Conservation (phyloP, 2,329 filamentous ascomycete species). For the Aspergillus sp. region DNA sequence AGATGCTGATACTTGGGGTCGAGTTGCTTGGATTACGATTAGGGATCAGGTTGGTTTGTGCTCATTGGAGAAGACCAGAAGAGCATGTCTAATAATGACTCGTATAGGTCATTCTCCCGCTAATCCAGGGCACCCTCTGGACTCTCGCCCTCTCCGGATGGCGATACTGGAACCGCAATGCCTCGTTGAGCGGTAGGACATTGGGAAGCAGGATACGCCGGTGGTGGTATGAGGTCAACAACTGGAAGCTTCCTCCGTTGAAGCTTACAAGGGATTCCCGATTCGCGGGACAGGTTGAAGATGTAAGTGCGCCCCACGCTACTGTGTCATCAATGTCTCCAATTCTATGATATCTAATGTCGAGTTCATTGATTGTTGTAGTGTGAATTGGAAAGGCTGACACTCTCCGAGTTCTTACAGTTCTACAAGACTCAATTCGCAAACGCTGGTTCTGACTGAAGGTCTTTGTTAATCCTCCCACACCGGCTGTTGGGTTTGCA, state of each 20-base stretch:
- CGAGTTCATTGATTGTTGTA: background rate
- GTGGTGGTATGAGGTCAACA: constrained; percentile 95
- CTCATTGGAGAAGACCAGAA: too few relatives aligned
- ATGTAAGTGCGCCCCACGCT: constrained; percentile 27
- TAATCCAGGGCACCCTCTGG: constrained; percentile 84
- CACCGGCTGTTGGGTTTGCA: background rate
- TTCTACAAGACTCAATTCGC: constrained; percentile 31
- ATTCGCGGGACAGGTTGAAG: constrained; percentile 35
- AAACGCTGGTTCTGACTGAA: constrained; percentile 25
- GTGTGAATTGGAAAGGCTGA: constrained; percentile 14
- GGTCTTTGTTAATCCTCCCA: constrained; percentile 1
- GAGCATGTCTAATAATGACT: too few relatives aligned
- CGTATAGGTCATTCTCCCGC: constrained; percentile 68
- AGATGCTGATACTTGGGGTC: constrained; percentile 69
- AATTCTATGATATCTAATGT: background rate
- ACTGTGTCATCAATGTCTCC: background rate
- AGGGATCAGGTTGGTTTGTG: constrained; percentile 66
- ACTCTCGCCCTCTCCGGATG: constrained; percentile 78
- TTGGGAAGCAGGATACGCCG: constrained; percentile 70
- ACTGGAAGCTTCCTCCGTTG: constrained; percentile 64
- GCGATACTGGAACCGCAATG: constrained; percentile 79
- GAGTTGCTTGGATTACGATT: constrained; percentile 74
- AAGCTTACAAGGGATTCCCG: constrained; percentile 20
- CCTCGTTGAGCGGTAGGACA: constrained; percentile 67
- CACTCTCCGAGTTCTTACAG: constrained; percentile 29